These are phyloP conservation scores for Plasmodium sp. DNA, from an alignment of 169 alveolate species.

Conservation along the genomic window DNA sequence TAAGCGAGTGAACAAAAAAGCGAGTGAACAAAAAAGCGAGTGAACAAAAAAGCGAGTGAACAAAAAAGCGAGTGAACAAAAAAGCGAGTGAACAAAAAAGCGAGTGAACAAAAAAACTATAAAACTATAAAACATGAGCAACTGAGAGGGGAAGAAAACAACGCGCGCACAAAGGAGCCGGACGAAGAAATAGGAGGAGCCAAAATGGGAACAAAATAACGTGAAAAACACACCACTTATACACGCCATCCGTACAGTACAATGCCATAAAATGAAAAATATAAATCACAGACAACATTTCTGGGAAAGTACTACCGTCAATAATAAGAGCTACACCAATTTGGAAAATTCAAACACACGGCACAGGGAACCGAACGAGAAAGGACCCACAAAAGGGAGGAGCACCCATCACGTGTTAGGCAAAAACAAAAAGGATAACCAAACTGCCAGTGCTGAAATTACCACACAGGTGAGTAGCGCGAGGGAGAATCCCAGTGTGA, in stretches of 20 bases:
- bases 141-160: neutral
- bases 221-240: neutral
- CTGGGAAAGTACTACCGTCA: neutral
- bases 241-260: neutral
- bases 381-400: conserved; percentile 5
- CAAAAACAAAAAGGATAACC: neutral
- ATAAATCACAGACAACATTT: conserved; percentile 16
- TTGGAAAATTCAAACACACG: neutral
- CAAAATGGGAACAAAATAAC: neutral
- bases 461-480: neutral
- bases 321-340: neutral
- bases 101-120: too few species aligned
- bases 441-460: neutral
- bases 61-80: too few species aligned
- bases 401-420: neutral
- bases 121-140: neutral
- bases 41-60: neutral
- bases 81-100: too few species aligned
- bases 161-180: neutral
- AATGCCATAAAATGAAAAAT: conserved; percentile 41
- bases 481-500: neutral
- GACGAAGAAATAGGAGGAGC: neutral
- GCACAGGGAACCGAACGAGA: neutral
- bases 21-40: too few species aligned
- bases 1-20: too few species aligned